Percentiles rank a stretch among this genome's conserved stretches.
Conservation (phyloP, 2,329 filamentous ascomycete genomes). For the Aspergillus neotritici region DNA sequence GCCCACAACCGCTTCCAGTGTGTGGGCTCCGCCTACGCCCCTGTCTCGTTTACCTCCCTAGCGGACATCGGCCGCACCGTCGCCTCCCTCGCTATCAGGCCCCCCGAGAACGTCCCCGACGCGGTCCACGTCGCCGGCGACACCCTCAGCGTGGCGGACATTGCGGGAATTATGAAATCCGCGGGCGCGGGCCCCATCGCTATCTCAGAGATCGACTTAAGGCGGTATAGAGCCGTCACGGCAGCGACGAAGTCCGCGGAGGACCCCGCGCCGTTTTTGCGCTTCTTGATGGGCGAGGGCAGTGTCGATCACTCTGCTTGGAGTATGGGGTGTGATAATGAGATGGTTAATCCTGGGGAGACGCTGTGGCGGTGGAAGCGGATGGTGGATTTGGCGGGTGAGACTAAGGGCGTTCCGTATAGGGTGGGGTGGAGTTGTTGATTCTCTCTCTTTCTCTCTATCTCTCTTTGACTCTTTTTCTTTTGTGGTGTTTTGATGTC, state of each 20-base stretch:
- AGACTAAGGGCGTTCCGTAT: no score
- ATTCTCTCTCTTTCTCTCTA: no score
- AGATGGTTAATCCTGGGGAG: no score
- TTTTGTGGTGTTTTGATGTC: no score
- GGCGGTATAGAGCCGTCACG: slow-evolving; percentile 21
- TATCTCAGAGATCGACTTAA: slow-evolving; percentile 18
- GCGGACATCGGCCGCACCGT: slow-evolving; percentile 28
- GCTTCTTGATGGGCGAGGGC: slow-evolving; percentile 33
- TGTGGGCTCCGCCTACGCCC: slow-evolving; percentile 20
- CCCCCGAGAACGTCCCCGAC: slow-evolving; percentile 19
- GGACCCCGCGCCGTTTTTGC: slow-evolving; percentile 24
- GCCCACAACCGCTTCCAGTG: slow-evolving; percentile 24
- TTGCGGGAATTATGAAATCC: slow-evolving; percentile 22
- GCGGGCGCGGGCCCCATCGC: slow-evolving; percentile 20
- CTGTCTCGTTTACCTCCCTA: slow-evolving; percentile 28
- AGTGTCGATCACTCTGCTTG: neutral
- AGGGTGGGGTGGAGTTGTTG: neutral
- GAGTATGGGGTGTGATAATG: neutral
- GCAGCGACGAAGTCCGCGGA: slow-evolving; percentile 12
- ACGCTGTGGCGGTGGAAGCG: no score
- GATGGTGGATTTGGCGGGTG: no score
- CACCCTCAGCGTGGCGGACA: slow-evolving; percentile 18
- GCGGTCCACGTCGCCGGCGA: slow-evolving; percentile 25
- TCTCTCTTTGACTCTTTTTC: no score
- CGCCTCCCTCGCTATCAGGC: slow-evolving; percentile 19